Conservation (phyloP, 768 basidiomycete species). For the Flagelloscypha sp. region DNA sequence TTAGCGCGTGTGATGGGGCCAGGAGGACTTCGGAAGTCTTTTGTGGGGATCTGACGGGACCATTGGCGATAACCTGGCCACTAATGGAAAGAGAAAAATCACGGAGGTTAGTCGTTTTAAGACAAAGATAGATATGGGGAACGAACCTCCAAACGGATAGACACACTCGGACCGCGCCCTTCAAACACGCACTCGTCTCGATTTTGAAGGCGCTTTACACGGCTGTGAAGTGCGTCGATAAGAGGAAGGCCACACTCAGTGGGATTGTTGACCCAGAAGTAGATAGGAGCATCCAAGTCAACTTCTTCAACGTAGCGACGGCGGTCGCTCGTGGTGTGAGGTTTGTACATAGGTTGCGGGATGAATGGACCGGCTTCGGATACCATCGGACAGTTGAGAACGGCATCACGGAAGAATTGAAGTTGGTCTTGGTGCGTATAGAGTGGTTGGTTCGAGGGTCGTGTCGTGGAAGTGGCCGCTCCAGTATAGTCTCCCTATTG, state of each 20-base stretch:
- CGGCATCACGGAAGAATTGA: constrained; percentile 34
- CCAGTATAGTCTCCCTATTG: too few relatives aligned
- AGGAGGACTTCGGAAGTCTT: constrained; percentile 72
- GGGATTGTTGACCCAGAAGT: constrained; percentile 48
- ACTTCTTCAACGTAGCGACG: constrained; percentile 72
- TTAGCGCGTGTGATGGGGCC: constrained; percentile 70
- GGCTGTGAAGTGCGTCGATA: constrained; percentile 54
- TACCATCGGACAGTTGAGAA: constrained; percentile 20
- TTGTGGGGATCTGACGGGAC: constrained; percentile 77
- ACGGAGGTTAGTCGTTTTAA: constrained; percentile 7
- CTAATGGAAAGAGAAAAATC: constrained; percentile 25
- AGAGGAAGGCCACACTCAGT: constrained; percentile 54
- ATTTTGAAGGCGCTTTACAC: constrained; percentile 43
- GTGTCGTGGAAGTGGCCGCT: too few relatives aligned
- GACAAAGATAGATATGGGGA: constrained; percentile 1
- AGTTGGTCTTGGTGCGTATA: constrained; percentile 39
- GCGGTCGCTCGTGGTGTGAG: constrained; percentile 69
- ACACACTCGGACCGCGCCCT: constrained; percentile 70
- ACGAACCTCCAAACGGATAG: constrained; percentile 66
- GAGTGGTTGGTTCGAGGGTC: too few relatives aligned
- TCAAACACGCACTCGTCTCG: constrained; percentile 64
- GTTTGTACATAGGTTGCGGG: constrained; percentile 66
- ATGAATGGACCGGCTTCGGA: constrained; percentile 41
- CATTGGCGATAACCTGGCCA: constrained; percentile 77
- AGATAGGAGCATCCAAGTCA: constrained; percentile 52